Conservation (phyloP, 495 filamentous ascomycete genomes). For the Penicillium desertorum region DNA sequence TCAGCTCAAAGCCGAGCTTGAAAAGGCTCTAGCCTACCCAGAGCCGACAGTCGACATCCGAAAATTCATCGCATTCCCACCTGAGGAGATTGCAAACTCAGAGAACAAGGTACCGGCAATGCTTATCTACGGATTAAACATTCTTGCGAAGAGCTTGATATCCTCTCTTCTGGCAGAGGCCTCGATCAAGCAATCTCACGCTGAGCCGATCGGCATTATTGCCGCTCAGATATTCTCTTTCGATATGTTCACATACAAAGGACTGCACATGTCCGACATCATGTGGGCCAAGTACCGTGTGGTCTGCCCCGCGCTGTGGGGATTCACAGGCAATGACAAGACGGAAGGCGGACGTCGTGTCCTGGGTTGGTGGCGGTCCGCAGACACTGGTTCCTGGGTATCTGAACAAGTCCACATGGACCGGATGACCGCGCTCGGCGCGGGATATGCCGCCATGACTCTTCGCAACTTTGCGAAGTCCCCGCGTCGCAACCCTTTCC, state of each 20-base stretch:
- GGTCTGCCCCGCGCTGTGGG: constrained; percentile 83
- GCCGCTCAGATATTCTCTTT: constrained; percentile 72
- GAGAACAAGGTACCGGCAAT: constrained; percentile 63
- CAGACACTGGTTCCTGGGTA: constrained; percentile 54
- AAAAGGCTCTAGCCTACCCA: constrained; percentile 44
- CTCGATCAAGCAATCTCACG: constrained; percentile 63
- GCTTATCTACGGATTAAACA: constrained; percentile 80
- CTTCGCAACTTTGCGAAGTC: constrained; percentile 76
- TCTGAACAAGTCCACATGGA: constrained; percentile 68
- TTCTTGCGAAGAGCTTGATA: constrained; percentile 75
- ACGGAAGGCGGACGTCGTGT: constrained; percentile 64
- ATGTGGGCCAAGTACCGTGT: constrained; percentile 82
- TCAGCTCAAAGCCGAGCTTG: constrained; percentile 47
- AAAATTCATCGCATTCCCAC: constrained; percentile 59
- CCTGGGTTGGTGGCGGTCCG: constrained; percentile 72
- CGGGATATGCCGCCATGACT: constrained; percentile 78
- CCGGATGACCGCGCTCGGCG: constrained; percentile 79
- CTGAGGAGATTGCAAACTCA: constrained; percentile 52
- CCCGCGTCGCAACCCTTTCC: constrained; percentile 69
- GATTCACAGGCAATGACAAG: constrained; percentile 72
- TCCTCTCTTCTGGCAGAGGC: constrained; percentile 75
- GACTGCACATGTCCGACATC: constrained; percentile 75
- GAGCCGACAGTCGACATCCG: constrained; percentile 65
- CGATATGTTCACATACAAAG: constrained; percentile 65
- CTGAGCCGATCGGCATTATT: constrained; percentile 80